Conservation (phyloP, 192 early-diverging fungal genomes). For the Entomortierella parvispora region DNA sequence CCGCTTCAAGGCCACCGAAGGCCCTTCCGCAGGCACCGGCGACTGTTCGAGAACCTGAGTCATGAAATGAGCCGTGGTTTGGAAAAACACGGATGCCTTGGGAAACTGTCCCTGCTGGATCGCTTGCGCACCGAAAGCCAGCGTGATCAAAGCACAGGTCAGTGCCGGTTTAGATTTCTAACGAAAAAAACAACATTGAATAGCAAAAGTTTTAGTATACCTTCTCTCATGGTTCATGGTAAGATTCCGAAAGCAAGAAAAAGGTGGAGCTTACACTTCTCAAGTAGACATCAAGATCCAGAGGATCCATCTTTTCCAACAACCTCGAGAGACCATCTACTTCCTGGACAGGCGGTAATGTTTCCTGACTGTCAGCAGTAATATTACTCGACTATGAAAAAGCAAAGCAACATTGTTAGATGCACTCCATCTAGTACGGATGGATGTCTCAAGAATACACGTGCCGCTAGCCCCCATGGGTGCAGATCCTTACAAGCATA, state of each 20-base stretch:
- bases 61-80: constrained; percentile 7
- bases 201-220: no score
- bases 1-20: constrained; percentile 1
- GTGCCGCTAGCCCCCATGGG: no score
- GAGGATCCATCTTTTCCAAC: constrained; percentile 17
- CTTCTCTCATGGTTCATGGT: no score
- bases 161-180: constrained; percentile 23
- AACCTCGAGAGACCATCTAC: not conserved
- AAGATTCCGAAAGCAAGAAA: not conserved
- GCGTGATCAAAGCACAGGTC: constrained; percentile 8
- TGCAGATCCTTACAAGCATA: constrained; percentile 50
- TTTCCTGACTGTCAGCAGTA: not conserved
- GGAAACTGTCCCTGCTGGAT: constrained; percentile 6
- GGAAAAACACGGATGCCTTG: constrained; percentile 8
- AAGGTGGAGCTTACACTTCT: not conserved
- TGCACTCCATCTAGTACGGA: no score
- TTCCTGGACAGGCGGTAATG: not conserved
- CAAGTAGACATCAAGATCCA: constrained; percentile 14
- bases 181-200: not conserved
- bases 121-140: constrained; percentile 15
- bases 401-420: not conserved
- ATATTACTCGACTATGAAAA: not conserved
- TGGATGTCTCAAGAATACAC: no score
- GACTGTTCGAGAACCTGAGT: not conserved
- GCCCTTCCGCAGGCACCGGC: no score